Conservation (phyloP, 148 eudicot genomes). For the Hydrangea macrophylla region DNA sequence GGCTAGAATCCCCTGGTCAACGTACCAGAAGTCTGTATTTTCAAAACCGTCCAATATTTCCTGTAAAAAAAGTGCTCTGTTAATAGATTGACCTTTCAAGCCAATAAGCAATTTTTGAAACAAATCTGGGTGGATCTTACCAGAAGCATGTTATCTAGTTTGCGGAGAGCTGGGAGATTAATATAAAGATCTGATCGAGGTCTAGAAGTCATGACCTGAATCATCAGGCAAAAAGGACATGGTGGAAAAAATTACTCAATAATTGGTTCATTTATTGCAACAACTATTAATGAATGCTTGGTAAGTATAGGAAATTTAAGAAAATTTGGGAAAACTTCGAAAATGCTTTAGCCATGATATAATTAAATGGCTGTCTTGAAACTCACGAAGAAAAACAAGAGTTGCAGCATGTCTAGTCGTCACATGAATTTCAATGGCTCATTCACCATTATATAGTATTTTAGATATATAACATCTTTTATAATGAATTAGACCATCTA, state of each 20-base stretch:
- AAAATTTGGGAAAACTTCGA: too few species aligned
- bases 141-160: conserved; percentile 82
- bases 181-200: conserved; percentile 69
- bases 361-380: too few species aligned
- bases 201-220: conserved; percentile 80
- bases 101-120: neutral
- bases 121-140: conserved; percentile 34
- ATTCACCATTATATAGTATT: too few species aligned
- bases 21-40: conserved; percentile 66
- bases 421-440: neutral
- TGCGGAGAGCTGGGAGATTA: conserved; percentile 83
- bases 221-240: conserved; percentile 5
- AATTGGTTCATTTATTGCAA: too few species aligned
- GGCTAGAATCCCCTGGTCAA: conserved; percentile 53
- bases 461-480: too few species aligned
- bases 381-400: too few species aligned
- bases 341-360: too few species aligned
- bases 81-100: neutral
- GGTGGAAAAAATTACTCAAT: too few species aligned
- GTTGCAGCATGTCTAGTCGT: too few species aligned
- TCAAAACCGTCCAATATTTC: conserved; percentile 54
- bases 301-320: too few species aligned
- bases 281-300: too few species aligned
- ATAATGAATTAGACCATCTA: too few species aligned
- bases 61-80: conserved; percentile 18